A percentile compares a stretch with the other conserved stretches of the same genome.
Conservation (phyloP, 805 yeast genomes). For the Teunomyces barrocoloradensis region DNA sequence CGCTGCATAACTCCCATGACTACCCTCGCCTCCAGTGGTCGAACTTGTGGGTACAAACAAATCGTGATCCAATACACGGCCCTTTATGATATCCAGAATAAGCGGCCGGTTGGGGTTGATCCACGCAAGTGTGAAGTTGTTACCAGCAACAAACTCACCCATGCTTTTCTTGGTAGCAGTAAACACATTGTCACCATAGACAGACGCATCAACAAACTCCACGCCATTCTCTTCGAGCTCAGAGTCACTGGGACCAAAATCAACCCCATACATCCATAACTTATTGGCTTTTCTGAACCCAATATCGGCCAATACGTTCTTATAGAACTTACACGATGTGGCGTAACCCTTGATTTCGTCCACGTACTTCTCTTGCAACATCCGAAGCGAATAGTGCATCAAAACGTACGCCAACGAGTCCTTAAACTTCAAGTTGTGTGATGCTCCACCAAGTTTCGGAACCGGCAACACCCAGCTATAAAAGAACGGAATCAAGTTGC, state of each 20-base stretch:
- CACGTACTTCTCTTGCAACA: constrained; percentile 29
- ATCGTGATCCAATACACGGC: not conserved
- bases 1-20: not conserved
- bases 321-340: constrained; percentile 16
- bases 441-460: constrained; percentile 6
- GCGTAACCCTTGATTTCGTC: constrained; percentile 21
- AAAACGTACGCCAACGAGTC: constrained; percentile 35
- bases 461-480: constrained; percentile 39
- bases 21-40: not conserved
- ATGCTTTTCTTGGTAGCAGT: constrained; percentile 18
- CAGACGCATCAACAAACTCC: too few species aligned
- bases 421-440: constrained; percentile 13
- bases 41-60: not conserved
- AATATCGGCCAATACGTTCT: constrained; percentile 21
- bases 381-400: constrained; percentile 22
- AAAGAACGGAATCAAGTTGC: constrained; percentile 45
- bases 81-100: constrained; percentile 8
- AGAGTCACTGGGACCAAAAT: constrained; percentile 10
- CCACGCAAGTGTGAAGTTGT: constrained; percentile 28
- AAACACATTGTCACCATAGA: constrained; percentile 4
- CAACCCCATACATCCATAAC: constrained; percentile 29
- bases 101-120: constrained; percentile 28
- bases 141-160: constrained; percentile 26
- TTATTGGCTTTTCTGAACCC: constrained; percentile 21
- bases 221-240: not conserved